Base-by-base conservation (phyloP, 768 basidiomycete genomes). In the Dendrothele bispora region DNA sequence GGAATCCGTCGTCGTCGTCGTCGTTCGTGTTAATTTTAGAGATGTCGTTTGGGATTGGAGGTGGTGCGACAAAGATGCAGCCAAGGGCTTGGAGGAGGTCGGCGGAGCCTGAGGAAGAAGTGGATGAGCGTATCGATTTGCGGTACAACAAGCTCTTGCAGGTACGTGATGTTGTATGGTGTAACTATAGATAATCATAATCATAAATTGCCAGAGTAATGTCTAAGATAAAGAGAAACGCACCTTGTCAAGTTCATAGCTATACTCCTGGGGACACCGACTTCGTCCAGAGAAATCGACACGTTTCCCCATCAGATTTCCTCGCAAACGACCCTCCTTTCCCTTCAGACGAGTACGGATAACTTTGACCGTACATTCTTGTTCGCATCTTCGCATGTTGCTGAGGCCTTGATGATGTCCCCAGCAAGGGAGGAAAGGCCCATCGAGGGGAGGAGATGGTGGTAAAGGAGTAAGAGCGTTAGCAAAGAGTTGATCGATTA, bases 271-370 rank as follows among this genome's bases (percentile, higher is more conserved):
- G 97, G 97, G 1, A 99, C 97, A 35, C 97, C 97, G 50, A 99
- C 97, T 61, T 99, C 88, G 54, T 99, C 97, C 57, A 98, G 97
- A 99, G 66, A 98, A 98, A 61, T 98, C 97, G 46, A 99, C 97
- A 68, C 97, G 93, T 69, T 98, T 98, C 39, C 97, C 97, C 97
- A 98, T 98, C 67, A 99, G 64, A 65, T 98, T 99, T 27, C 97
- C 97, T 66, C 97, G 86, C 43, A 99, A 78, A 60, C 97, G 90
- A 32, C 97, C 97, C 67, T 99, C 97, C 67, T 99, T 98, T 42
- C 97, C 97, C 78, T 99, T 99, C 46, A 99, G 79, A 36, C 97
- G 87, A 5, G 95, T 94, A 49, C 97, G 92, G 59, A 99, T 98
- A 28, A 97, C 95, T 68, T 99, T 99, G 50, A 99, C 89, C 22